These are phyloP conservation scores for Bipolaris zeicola DNA, from an alignment of 2,329 filamentous ascomycete species.

Conservation along the genomic window DNA sequence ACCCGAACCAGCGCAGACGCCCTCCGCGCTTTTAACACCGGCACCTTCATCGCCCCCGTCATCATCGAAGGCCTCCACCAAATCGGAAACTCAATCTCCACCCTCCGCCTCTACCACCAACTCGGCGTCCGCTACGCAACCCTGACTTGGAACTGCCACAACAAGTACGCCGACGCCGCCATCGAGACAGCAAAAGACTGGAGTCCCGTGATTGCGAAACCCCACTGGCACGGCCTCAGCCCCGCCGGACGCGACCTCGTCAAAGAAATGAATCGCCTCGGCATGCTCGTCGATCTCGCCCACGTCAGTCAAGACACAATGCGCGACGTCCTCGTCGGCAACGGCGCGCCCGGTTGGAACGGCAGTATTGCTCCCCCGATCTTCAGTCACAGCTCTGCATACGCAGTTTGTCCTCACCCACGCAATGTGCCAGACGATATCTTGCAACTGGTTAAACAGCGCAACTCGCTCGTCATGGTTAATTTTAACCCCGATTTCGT, in stretches of 20 bases:
- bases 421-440: slow-evolving; percentile 89
- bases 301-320: slow-evolving; percentile 83
- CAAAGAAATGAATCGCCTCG: slow-evolving; percentile 89
- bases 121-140: slow-evolving; percentile 88
- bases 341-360: slow-evolving; percentile 59
- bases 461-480: slow-evolving; percentile 83
- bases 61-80: slow-evolving; percentile 75
- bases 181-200: slow-evolving; percentile 59
- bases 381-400: slow-evolving; percentile 85
- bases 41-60: slow-evolving; percentile 44
- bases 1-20: slow-evolving; percentile 65
- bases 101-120: slow-evolving; percentile 74
- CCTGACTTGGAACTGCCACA: slow-evolving; percentile 92
- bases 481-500: slow-evolving; percentile 87
- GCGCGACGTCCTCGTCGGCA: slow-evolving; percentile 75
- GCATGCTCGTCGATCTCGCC: slow-evolving; percentile 90
- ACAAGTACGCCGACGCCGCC: slow-evolving; percentile 85
- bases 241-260: slow-evolving; percentile 70
- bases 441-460: slow-evolving; percentile 73
- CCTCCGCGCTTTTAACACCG: slow-evolving; percentile 56
- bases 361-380: slow-evolving; percentile 83
- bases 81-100: slow-evolving; percentile 82
- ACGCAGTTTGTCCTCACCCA: slow-evolving; percentile 81
- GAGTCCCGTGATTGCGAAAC: slow-evolving; percentile 52
- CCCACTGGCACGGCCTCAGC: slow-evolving; percentile 75